These are phyloP conservation scores for Solanum stenotomum DNA, from an alignment of 257 asterid species.

Conservation along the genomic window DNA sequence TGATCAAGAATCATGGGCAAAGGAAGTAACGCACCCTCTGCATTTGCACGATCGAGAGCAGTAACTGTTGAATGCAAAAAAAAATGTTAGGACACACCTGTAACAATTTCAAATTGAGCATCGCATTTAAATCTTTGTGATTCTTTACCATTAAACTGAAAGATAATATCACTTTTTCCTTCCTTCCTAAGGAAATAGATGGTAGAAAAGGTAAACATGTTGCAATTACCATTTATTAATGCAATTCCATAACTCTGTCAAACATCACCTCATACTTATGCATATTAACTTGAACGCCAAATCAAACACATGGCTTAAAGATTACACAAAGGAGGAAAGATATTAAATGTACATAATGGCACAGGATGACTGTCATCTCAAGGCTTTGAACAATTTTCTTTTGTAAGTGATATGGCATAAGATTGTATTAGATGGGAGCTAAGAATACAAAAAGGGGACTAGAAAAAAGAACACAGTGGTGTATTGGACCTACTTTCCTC, in stretches of 20 bases:
- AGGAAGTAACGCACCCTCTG: slow-evolving; percentile 74
- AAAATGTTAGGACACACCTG: neutral
- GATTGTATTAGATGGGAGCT: neutral
- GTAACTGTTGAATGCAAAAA: slow-evolving; percentile 45
- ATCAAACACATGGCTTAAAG: neutral
- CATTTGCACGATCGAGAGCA: slow-evolving; percentile 74
- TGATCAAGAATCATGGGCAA: slow-evolving; percentile 49
- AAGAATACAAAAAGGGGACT: neutral
- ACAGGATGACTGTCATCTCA: neutral
- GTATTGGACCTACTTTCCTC: neutral
- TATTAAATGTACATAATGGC: neutral
- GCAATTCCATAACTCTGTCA: neutral
- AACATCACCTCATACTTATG: neutral
- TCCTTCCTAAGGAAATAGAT: neutral
- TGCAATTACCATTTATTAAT: neutral
- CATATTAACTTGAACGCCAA: neutral
- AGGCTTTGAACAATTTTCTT: neutral
- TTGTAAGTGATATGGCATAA: neutral
- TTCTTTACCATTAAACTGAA: neutral
- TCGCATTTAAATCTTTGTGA: neutral
- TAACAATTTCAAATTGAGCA: neutral
- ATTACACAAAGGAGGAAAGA: neutral
- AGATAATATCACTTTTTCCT: neutral
- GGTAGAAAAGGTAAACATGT: neutral
- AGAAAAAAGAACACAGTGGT: neutral